Evolutionary conservation across 164 flowering plant genomes (phyloP).

Genomic region (Dillenia suffruticosa): DNA sequence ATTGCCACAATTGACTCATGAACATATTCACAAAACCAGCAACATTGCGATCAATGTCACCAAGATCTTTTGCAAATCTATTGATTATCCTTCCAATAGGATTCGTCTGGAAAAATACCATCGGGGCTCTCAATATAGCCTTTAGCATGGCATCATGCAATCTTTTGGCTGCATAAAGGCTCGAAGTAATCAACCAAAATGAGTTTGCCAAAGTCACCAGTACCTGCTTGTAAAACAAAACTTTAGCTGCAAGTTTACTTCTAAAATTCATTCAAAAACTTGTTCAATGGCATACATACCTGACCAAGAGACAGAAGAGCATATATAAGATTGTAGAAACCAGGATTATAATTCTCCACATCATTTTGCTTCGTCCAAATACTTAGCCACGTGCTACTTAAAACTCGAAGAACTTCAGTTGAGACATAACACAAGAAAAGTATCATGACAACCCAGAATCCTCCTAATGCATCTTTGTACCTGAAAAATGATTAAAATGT

Average conservation of each 20-base stretch:
- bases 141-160: conserved; percentile 90
- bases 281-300: conserved; percentile 34
- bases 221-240: conserved; percentile 48
- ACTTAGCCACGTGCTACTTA: conserved; percentile 98
- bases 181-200: conserved; percentile 80
- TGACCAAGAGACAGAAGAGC: conserved; percentile 74
- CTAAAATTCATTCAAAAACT: neutral
- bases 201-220: conserved; percentile 80
- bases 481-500: conserved; percentile 28
- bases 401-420: conserved; percentile 76
- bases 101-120: conserved; percentile 96
- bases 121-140: conserved; percentile 92
- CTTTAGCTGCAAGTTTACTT: neutral
- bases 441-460: conserved; percentile 75
- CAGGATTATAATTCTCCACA: conserved; percentile 41
- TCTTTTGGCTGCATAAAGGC: conserved; percentile 92
- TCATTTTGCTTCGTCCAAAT: conserved; percentile 76
- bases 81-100: conserved; percentile 94
- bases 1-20: conserved; percentile 68
- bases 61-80: conserved; percentile 95
- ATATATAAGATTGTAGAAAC: conserved; percentile 72
- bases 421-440: conserved; percentile 65
- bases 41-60: conserved; percentile 90
- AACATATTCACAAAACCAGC: conserved; percentile 81
- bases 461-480: conserved; percentile 92